Base-by-base conservation (phyloP, 2,329 filamentous ascomycete genomes). In the Aspergillus sergii region DNA sequence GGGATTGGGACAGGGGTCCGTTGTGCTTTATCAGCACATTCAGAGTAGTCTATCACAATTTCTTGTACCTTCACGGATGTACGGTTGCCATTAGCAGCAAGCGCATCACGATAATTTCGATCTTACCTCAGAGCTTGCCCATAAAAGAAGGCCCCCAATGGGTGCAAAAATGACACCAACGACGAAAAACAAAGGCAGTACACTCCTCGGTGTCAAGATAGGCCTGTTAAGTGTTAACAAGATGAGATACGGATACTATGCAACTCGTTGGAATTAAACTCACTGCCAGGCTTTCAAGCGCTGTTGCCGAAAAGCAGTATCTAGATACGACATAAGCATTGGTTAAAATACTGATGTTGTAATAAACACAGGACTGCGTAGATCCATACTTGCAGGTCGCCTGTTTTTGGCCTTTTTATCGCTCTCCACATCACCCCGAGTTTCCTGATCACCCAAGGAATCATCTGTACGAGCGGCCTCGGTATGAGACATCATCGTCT, bases 251-350 rank as follows among this genome's bases (percentile, higher is more conserved):
- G 43, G 32, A 30, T 34, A 30, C 30, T 16, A 34, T 21, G 8
- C 7, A 36, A 28, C 23, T 19, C 36, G 26, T 30, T 48, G 59
- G 60, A 62, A 58, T 69, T 53, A 54, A 48, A 87, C 93, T 80
- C 84, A 96, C 91, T 99, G 95, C 95, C 95, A 99, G 83, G 95
- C 95, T 82, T 98, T 97, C 79, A 99, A 82, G 76, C 95, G 89
- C 81, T 99, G 95, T 78, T 99, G 95, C 72, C 95, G 88, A 78
- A 98, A 99, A 12, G 95, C 95, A 64, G 94, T 98, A 82, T 98
- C 93, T 96, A 74, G 61, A 58, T 41, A 1, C 50, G 10, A 8
- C 54, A 64, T 68, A 51, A 65, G 64, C 58, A 68, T 66, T 60
- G 53, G 56, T 41, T 50, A 67, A 64, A 60, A 60, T 36, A 39